These are phyloP conservation scores for Capronia americana DNA, from an alignment of 2,329 filamentous ascomycete species.

Conservation along the genomic window DNA sequence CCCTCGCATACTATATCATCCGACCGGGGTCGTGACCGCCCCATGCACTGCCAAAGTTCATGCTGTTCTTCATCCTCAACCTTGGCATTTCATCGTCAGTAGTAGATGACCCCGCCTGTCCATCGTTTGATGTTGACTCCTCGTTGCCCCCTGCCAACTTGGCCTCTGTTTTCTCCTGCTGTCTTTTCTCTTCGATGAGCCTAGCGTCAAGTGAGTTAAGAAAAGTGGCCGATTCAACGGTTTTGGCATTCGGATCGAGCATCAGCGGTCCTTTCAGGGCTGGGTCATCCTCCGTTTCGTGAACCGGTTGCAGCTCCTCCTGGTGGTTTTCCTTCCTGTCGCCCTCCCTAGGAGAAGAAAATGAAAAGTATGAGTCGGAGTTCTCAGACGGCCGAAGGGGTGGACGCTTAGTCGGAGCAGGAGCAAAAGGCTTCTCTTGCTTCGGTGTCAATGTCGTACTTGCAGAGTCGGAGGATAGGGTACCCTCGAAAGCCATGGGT, in stretches of 20 bases:
- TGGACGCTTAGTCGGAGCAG: conserved; percentile 41
- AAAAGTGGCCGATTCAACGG: conserved; percentile 48
- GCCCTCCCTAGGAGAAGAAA: conserved; percentile 21
- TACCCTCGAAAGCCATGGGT: conserved; percentile 52
- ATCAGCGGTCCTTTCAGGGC: conserved; percentile 52
- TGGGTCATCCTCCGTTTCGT: conserved; percentile 50
- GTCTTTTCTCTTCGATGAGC: conserved; percentile 49
- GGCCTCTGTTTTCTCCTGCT: conserved; percentile 29
- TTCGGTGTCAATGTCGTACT: conserved; percentile 39
- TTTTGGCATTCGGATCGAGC: conserved; percentile 50
- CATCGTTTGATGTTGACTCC: conserved; percentile 41
- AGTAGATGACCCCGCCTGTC: conserved; percentile 44
- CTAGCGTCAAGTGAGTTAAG: conserved; percentile 52
- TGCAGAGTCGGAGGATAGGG: conserved; percentile 41
- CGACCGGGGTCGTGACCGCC: conserved; percentile 39
- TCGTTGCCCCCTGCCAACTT: conserved; percentile 29
- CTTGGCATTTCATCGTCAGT: conserved; percentile 37
- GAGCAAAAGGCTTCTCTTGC: conserved; percentile 45
- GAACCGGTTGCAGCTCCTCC: conserved; percentile 21
- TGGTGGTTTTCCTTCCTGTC: conserved; percentile 18
- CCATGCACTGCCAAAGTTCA: conserved; percentile 57
- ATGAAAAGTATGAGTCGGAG: conserved; percentile 50
- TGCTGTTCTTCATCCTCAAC: conserved; percentile 53
- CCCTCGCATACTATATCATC: conserved; percentile 1
- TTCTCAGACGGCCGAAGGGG: conserved; percentile 47